phyloP scores from a whole-genome alignment of 2,329 filamentous ascomycete genomes.

The Alternaria triticina region DNA sequence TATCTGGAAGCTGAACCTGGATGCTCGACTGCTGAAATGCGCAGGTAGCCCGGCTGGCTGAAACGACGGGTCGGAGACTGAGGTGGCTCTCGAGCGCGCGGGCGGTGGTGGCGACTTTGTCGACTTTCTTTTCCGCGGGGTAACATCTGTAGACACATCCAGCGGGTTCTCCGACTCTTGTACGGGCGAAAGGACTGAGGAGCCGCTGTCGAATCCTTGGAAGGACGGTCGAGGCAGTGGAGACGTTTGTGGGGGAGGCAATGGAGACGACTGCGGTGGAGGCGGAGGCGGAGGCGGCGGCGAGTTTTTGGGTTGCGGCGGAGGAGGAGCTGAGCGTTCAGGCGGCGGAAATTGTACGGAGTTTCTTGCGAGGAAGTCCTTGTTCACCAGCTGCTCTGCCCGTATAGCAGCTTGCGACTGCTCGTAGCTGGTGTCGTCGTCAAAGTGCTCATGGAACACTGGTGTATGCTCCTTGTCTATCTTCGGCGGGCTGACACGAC shows the following conservation, averaged over 20 bases:
- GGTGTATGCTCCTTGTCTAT: constrained; percentile 59
- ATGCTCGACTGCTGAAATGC: constrained; percentile 69
- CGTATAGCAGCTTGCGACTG: constrained; percentile 52
- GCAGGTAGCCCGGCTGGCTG: constrained; percentile 48
- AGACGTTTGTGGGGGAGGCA: constrained; percentile 11
- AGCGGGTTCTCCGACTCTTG: constrained; percentile 39
- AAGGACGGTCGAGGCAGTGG: constrained; percentile 25
- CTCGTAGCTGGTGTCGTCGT: constrained; percentile 55
- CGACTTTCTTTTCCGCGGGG: constrained; percentile 41
- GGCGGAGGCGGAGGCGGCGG: constrained; percentile 12
- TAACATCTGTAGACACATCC: constrained; percentile 31
- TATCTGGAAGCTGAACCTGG: constrained; percentile 83
- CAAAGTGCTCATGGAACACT: constrained; percentile 67
- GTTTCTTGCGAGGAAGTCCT: constrained; percentile 55
- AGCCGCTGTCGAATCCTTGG: constrained; percentile 25
- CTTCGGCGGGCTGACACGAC: constrained; percentile 42
- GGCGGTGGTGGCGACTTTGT: constrained; percentile 46
- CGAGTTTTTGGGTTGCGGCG: constrained; percentile 25
- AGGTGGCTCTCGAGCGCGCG: constrained; percentile 46
- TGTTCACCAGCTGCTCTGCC: constrained; percentile 57
- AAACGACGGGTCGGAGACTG: constrained; percentile 45
- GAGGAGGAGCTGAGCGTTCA: constrained; percentile 21
- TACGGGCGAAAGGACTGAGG: constrained; percentile 42
- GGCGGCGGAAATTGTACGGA: constrained; percentile 43
- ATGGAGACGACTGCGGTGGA: constrained; percentile 6